A percentile compares a stretch with the other conserved stretches of the same genome.
Evolutionary conservation across 106 monocot species (phyloP).

Genomic region (Dioscorea zingiberensis): DNA sequence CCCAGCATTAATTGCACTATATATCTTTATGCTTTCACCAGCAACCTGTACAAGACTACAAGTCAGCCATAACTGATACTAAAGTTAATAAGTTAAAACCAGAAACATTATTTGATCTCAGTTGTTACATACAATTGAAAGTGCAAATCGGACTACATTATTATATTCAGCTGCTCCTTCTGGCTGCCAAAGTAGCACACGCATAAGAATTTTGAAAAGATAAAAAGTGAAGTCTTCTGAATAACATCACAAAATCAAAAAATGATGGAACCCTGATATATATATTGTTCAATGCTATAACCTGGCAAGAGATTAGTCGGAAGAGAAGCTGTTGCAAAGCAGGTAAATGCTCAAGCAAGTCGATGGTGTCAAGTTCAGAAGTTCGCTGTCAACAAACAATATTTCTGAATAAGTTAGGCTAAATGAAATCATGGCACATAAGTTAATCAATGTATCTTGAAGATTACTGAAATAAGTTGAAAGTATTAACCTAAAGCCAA

Average conservation of each 20-base stretch:
- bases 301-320: slow-evolving; percentile 54
- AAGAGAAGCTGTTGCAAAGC: slow-evolving; percentile 66
- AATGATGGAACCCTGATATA: too few species aligned
- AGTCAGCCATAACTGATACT: not conserved
- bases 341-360: slow-evolving; percentile 62
- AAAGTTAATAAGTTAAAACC: not conserved
- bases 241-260: too few species aligned
- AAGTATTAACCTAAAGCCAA: too few species aligned
- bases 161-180: slow-evolving; percentile 59
- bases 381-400: slow-evolving; percentile 25
- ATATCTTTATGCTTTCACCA: slow-evolving; percentile 59
- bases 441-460: too few species aligned
- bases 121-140: slow-evolving; percentile 53
- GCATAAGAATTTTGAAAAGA: not conserved
- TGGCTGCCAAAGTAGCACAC: slow-evolving; percentile 42
- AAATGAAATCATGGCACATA: too few species aligned
- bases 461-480: too few species aligned
- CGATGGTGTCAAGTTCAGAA: slow-evolving; percentile 38
- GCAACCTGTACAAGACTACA: slow-evolving; percentile 36
- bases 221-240: too few species aligned
- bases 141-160: slow-evolving; percentile 53
- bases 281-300: not conserved
- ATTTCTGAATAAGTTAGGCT: not conserved
- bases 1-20: slow-evolving; percentile 56
- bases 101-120: not conserved